Percentiles rank a stretch among this genome's conserved stretches.
These are phyloP conservation scores for Epithemia pelagica DNA, from an alignment of 108 stramenopile genomes.

Conservation along the genomic window DNA sequence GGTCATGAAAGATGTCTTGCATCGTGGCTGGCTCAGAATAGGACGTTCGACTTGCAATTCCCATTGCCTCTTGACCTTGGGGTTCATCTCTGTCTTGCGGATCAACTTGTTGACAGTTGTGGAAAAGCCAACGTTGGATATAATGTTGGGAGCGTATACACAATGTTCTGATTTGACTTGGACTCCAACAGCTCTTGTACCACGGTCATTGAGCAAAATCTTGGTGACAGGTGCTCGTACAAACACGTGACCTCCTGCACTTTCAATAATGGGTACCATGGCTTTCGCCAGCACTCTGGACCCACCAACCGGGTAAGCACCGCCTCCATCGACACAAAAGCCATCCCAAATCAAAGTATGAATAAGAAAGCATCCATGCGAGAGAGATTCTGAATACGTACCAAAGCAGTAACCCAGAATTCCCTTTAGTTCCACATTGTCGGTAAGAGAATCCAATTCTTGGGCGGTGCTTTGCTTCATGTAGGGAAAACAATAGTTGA, in stretches of 20 bases:
- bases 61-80: no score
- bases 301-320: background rate
- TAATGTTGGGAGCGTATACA: no score
- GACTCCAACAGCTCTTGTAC: no score
- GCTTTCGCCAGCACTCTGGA: background rate
- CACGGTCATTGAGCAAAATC: background rate
- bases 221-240: background rate
- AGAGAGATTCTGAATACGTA: background rate
- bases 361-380: background rate
- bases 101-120: no score
- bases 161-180: no score
- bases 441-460: background rate
- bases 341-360: no score
- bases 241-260: background rate
- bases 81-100: no score
- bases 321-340: background rate
- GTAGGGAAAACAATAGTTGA: background rate
- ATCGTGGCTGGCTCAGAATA: no score
- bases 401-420: background rate
- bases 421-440: background rate
- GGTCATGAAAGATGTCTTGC: no score
- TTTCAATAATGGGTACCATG: background rate
- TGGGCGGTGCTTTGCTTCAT: background rate
- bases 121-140: no score
- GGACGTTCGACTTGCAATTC: no score